Evolutionary conservation across 2,329 filamentous ascomycete genomes (phyloP), one percentile per base, ranked within the genome.

Genomic region (Colletotrichum sp.): DNA sequence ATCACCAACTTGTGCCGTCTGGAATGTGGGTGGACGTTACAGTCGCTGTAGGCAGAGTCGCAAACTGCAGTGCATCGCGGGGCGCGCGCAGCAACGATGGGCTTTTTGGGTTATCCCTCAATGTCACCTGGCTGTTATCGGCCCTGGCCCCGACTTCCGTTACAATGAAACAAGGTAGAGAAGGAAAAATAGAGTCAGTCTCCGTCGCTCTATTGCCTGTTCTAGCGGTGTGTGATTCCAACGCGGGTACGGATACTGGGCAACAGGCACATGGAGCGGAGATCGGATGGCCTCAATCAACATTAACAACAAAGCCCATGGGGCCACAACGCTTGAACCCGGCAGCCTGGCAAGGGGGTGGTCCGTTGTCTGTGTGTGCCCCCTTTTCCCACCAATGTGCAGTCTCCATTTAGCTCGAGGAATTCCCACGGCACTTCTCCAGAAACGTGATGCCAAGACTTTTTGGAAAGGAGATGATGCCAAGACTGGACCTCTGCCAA

Each of bases 381-480:
- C 43, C 28, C 30, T 28, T 12, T 48, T 68, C 61, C 64, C 73
- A 75, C 73, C 64, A 73, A 75, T 75, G 52, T 15, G 65, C 27
- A 56, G 43, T 16, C 55, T n/a, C 32, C 32, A 25, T 66, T 36
- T 25, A 64, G 34, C 43, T 48, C 15, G 32, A 62, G 28, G 6
- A 48, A 34, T 39, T 72, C 32, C 55, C 39, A 43, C 69, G 34
- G 43, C 58, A 62, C n/a, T 27, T 43, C 62, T 66, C 73, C 64
- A 68, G 56, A 58, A 68, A 64, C 56, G 39, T 58, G 28, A 60
- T 62, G 64, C 64, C 39, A 64, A 73, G 73, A n/a, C 56, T 22
- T 68, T 52, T 43, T 36, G n/a, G 56, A 73, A 75, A 75, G 73
- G 73, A 68, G 73, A 36, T 34, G 64, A 25, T 52, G 73, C 73